Base-by-base conservation (phyloP, 169 alveolate species). In the Plasmodium billcollinsi region DNA sequence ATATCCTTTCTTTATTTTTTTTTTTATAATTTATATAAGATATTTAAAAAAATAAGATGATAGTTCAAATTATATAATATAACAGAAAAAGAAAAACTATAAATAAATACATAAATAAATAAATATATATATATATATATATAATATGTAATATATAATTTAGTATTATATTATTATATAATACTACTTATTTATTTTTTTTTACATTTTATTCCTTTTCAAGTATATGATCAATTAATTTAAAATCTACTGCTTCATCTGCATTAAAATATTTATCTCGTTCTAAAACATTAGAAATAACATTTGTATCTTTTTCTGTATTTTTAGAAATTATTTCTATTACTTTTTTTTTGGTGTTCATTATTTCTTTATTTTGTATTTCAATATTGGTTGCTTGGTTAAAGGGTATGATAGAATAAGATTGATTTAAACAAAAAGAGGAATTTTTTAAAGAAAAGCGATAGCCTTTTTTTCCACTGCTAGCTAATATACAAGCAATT, bases 381-480 rank as follows among this genome's bases (percentile, higher is more conserved):
- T 90, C 88, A 2, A 94, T 89, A 62, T 92, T 93, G 14, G 90
- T 93, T 8, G 96, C 96, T 74, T 92, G 96, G 70, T 90, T 88
- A 56, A 86, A 75, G 9, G 93, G 90, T 11, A 93, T 63, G 33
- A 93, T 65, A 3, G 92, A 69, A 26, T 94, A 83, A 0, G 94
- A 86, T 76, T 93, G 96, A 6, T 93, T 63, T 78, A 93, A 63
- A n/a, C 92, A 88, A 47, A 93, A 88, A 8, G 89, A 91, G 7
- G 96, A 88, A 3, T 91, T 88, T 24, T 94, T 94, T 24, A 93
- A 80, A n/a, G 92, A 94, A 69, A 86, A 93, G 0, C 96, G 91
- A 70, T 88, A 91, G 14, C 95, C 95, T 29, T 88, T 90, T 63
- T 92, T 88, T 21, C 96, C 96, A 29, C 94, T 86, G 24, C 94